Evolutionary conservation across 192 early-diverging fungal genomes (phyloP).

Genomic region (Coemansia sp.): DNA sequence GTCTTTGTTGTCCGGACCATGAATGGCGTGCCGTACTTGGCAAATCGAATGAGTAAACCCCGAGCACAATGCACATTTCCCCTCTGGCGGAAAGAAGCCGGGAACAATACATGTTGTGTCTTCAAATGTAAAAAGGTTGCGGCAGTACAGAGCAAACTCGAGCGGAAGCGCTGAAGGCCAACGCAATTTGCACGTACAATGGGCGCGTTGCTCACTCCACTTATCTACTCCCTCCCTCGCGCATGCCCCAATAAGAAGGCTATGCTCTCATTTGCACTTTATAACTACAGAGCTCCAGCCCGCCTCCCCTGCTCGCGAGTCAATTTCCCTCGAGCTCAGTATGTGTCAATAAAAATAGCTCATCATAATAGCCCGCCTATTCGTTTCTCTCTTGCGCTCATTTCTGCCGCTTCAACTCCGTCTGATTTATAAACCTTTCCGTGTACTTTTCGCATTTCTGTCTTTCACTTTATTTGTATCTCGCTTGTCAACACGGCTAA

Average conservation of each 20-base stretch:
- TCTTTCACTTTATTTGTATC: background rate
- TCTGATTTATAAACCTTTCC: background rate
- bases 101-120: background rate
- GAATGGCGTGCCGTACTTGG: background rate
- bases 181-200: slow-evolving; percentile 1
- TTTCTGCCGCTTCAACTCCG: background rate
- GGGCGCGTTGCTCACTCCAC: slow-evolving; percentile 23
- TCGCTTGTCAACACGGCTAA: background rate
- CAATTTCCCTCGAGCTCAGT: background rate
- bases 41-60: background rate
- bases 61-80: background rate
- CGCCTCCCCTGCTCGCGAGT: background rate
- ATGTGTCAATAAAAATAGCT: slow-evolving; percentile 1
- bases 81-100: background rate
- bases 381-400: background rate
- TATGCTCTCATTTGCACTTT: background rate
- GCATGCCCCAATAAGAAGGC: background rate
- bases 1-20: background rate
- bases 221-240: slow-evolving; percentile 10
- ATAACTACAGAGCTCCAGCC: background rate
- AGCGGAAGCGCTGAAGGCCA: slow-evolving; percentile 9
- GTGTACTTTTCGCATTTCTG: background rate
- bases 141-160: background rate
- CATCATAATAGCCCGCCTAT: background rate
- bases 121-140: background rate